phyloP scores from a whole-genome alignment of 2,329 filamentous ascomycete genomes.

The Alternaria sp. region DNA sequence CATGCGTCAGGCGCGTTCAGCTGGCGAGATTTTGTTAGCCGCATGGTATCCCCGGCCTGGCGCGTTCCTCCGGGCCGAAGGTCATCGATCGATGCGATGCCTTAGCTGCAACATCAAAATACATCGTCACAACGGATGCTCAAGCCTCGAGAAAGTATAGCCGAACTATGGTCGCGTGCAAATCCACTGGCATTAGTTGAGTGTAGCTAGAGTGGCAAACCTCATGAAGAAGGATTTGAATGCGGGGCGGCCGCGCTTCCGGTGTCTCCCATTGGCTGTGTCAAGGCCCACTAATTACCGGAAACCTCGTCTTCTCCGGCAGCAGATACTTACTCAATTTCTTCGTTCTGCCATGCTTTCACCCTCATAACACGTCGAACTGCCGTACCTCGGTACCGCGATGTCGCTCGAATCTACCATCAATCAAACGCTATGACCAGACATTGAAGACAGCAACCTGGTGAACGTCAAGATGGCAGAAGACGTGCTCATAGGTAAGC shows the following conservation, averaged over 20 bases:
- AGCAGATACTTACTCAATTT: background rate
- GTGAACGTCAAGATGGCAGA: background rate
- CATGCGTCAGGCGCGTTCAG: background rate
- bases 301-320: background rate
- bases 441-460: background rate
- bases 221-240: background rate
- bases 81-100: constrained; percentile 6
- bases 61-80: constrained; percentile 9
- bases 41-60: constrained; percentile 6
- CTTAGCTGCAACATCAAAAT: background rate
- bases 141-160: background rate
- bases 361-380: background rate
- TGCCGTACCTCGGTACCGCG: background rate
- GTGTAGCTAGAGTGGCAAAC: background rate
- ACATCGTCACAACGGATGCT: background rate
- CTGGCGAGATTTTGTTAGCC: constrained; percentile 5
- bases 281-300: background rate
- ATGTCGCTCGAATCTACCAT: background rate
- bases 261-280: background rate
- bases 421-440: background rate
- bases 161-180: background rate
- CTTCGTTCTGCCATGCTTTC: background rate
- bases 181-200: constrained; percentile 1
- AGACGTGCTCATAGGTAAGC: background rate
- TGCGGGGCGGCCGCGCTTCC: background rate